These are phyloP conservation scores for Nannochloris sp. DNA, from an alignment of 139 green algal genomes.

Conservation along the genomic window DNA sequence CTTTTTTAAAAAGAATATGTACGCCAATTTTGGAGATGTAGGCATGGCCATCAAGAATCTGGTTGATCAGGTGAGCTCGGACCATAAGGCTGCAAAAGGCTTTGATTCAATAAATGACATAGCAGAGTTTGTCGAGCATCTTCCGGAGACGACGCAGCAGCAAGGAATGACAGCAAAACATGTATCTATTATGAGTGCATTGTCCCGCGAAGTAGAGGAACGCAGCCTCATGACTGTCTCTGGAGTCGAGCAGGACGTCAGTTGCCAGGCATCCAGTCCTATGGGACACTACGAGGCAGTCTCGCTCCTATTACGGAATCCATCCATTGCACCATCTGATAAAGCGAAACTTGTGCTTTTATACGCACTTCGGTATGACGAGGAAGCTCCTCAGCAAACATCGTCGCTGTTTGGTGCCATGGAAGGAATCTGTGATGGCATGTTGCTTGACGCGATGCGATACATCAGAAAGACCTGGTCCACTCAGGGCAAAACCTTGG, in stretches of 20 bases:
- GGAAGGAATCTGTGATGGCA: slow-evolving; percentile 2
- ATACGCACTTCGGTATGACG: slow-evolving; percentile 85
- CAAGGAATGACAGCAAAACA: slow-evolving; percentile 78
- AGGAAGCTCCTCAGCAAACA: slow-evolving; percentile 45
- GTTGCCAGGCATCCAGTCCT: slow-evolving; percentile 38
- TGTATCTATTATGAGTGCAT: slow-evolving; percentile 73
- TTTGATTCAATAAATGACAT: slow-evolving; percentile 74
- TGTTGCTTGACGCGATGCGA: slow-evolving; percentile 30
- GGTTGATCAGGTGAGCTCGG: slow-evolving; percentile 20
- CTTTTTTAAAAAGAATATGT: slow-evolving; percentile 68
- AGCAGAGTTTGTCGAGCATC: slow-evolving; percentile 74
- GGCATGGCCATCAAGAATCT: slow-evolving; percentile 57
- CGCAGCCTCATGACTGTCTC: slow-evolving; percentile 65
- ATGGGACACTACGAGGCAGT: slow-evolving; percentile 22
- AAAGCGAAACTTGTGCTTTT: slow-evolving; percentile 70
- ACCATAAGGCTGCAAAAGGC: slow-evolving; percentile 5
- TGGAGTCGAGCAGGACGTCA: slow-evolving; percentile 82
- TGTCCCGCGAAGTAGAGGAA: slow-evolving; percentile 45
- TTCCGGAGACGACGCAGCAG: slow-evolving; percentile 53
- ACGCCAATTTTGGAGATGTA: slow-evolving; percentile 75
- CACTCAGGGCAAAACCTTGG: slow-evolving; percentile 44
- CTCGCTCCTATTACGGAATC: slow-evolving; percentile 8
- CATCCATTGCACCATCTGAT: slow-evolving; percentile 7
- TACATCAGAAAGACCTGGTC: slow-evolving; percentile 42
- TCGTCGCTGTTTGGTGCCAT: slow-evolving; percentile 13